Evolutionary conservation across 2,329 filamentous ascomycete species (phyloP).

Genomic region (Karstenula rhodostoma): DNA sequence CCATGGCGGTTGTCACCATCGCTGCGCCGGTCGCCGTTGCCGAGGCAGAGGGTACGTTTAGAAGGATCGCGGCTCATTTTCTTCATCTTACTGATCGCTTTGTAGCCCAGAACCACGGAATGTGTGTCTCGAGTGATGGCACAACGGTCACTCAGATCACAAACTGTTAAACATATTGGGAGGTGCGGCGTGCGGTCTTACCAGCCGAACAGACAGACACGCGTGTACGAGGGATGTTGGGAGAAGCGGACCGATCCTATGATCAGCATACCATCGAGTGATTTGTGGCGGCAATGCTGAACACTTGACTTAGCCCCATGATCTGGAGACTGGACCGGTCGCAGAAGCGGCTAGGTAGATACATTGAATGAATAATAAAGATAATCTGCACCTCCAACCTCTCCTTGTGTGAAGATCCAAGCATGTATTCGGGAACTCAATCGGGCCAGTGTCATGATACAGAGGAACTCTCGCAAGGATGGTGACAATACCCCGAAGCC

Average conservation of each 20-base stretch:
- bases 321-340: background rate
- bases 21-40: constrained; percentile 36
- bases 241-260: background rate
- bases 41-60: constrained; percentile 31
- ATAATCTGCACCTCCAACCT: background rate
- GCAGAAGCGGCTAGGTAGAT: background rate
- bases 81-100: background rate
- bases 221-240: background rate
- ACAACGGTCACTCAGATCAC: constrained; percentile 31
- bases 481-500: too few species aligned
- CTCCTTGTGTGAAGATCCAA: too few species aligned
- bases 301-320: background rate
- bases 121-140: constrained; percentile 40
- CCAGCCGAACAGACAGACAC: background rate
- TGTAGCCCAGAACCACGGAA: constrained; percentile 41
- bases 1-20: constrained; percentile 45
- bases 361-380: background rate
- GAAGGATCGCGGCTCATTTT: too few species aligned
- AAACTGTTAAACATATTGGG: constrained; percentile 30
- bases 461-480: too few species aligned
- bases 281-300: background rate
- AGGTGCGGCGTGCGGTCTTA: background rate
- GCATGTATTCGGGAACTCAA: too few species aligned
- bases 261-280: background rate
- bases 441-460: background rate